Evolutionary conservation across 2,329 filamentous ascomycete species (phyloP).

Genomic region (Gyromitra esculenta): DNA sequence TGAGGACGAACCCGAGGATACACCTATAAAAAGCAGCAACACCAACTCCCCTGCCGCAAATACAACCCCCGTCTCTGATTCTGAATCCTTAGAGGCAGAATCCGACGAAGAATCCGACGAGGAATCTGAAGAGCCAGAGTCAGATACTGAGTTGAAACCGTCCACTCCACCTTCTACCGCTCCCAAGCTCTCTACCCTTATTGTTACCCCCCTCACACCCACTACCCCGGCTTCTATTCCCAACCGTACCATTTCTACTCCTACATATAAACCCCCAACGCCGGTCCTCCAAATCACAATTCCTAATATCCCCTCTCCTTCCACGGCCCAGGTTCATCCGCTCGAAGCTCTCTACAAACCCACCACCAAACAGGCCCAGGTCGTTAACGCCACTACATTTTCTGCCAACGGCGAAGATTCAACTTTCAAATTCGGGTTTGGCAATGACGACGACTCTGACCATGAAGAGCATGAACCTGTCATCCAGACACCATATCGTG

Average conservation of each 20-base stretch:
- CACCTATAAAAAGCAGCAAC: slow-evolving; percentile 13
- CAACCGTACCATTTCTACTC: slow-evolving; percentile 62
- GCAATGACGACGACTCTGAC: slow-evolving; percentile 64
- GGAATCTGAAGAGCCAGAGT: slow-evolving; percentile 19
- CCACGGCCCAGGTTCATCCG: slow-evolving; percentile 74
- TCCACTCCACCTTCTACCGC: not conserved
- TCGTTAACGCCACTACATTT: slow-evolving; percentile 60
- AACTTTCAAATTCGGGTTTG: slow-evolving; percentile 76
- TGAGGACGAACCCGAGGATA: slow-evolving; percentile 7
- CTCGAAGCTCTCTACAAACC: slow-evolving; percentile 91
- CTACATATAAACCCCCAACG: slow-evolving; percentile 16
- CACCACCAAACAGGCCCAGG: slow-evolving; percentile 60
- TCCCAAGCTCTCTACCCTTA: not conserved
- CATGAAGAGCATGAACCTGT: slow-evolving; percentile 60
- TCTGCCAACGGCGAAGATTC: slow-evolving; percentile 57
- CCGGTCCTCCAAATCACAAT: slow-evolving; percentile 59
- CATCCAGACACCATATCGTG: slow-evolving; percentile 61
- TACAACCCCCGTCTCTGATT: slow-evolving; percentile 57
- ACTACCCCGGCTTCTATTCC: slow-evolving; percentile 23
- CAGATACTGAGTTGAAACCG: slow-evolving; percentile 1
- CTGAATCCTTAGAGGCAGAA: slow-evolving; percentile 56
- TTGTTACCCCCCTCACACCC: not conserved
- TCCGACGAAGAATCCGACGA: slow-evolving; percentile 6
- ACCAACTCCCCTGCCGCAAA: not conserved
- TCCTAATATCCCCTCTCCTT: slow-evolving; percentile 61